Evolutionary conservation across 192 early-diverging fungal genomes (phyloP), one percentile per base, ranked within the genome.

Genomic region (Coemansia sp.): DNA sequence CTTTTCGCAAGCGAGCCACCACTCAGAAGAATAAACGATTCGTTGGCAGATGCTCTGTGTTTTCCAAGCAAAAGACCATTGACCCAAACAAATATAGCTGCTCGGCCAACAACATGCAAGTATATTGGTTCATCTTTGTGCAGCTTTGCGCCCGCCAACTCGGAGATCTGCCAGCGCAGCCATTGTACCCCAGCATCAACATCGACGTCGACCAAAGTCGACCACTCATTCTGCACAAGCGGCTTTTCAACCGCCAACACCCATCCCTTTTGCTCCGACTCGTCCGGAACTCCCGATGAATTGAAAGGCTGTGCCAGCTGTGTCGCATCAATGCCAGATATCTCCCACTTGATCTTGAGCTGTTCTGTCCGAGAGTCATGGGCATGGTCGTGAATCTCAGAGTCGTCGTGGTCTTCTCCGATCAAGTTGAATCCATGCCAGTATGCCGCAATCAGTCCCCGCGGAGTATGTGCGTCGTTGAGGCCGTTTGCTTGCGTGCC

Each of bases 241-340:
- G 48, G 64, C 5, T 40, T 73, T 68, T 71, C 63, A 4, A 79
- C 61, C 28, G 66, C 65, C 8, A 64, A 52, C 2, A 53, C 33
- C 87, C 86, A 89, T 3, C 77, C 83, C 1, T 58, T 58, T 20
- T 70, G 48, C 8, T 48, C 46, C n/a, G 64, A 33, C 58, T 93
- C 89, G 67, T 91, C 90, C 0, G 92, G 92, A 64, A 94, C 84
- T 0, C 94, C 94, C 12, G 86, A 86, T 1, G 85, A 80, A n/a
- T 72, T 84, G 77, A 84, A 92, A 1, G 85, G 71, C 49, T 87
- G 75, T 15, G 74, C 45, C 25, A 91, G 48, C n/a, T 68, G 68
- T 33, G 84, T 67, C 15, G 91, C 87, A 81, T 92, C 90, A 2
- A 95, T 87, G 40, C 94, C 92, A 28, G 87, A 81, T 25, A 93